phyloP scores from a whole-genome alignment of 2,329 filamentous ascomycete genomes.

The Cordyceps fumosorosea region DNA sequence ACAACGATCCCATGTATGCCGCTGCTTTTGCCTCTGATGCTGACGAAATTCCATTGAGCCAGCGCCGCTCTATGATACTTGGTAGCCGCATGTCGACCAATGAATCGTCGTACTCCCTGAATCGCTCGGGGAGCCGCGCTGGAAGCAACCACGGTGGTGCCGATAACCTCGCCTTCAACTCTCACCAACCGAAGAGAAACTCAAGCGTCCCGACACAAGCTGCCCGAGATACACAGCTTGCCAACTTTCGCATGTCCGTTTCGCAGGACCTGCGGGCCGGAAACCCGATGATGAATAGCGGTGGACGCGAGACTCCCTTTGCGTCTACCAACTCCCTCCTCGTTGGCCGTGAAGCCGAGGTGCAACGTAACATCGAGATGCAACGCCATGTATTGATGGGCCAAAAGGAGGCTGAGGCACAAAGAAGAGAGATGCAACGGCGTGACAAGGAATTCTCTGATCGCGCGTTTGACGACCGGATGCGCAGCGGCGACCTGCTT shows the following conservation, averaged over 20 bases:
- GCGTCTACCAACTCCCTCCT: slow-evolving; percentile 27
- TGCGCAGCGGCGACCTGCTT: slow-evolving; percentile 68
- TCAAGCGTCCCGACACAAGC: slow-evolving; percentile 35
- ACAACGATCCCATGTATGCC: slow-evolving; percentile 29
- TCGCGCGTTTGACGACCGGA: slow-evolving; percentile 62
- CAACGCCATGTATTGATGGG: slow-evolving; percentile 51
- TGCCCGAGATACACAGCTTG: slow-evolving; percentile 52
- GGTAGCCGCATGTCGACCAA: slow-evolving; percentile 33
- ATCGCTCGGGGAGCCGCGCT: slow-evolving; percentile 1
- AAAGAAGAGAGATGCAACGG: slow-evolving; percentile 51
- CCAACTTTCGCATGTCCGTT: slow-evolving; percentile 60
- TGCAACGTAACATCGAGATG: slow-evolving; percentile 44
- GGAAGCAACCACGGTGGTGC: slow-evolving; percentile 22
- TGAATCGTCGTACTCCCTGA: slow-evolving; percentile 7
- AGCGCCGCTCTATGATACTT: slow-evolving; percentile 56
- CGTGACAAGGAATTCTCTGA: slow-evolving; percentile 53
- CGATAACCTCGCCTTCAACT: slow-evolving; percentile 40
- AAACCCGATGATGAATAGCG: slow-evolving; percentile 26
- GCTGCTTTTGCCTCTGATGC: slow-evolving; percentile 35
- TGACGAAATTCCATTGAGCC: slow-evolving; percentile 66
- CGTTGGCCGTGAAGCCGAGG: slow-evolving; percentile 32
- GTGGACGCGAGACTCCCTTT: slow-evolving; percentile 35
- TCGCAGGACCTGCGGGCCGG: slow-evolving; percentile 51
- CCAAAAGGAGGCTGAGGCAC: slow-evolving; percentile 57
- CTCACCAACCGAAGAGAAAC: slow-evolving; percentile 46